Percentiles rank a stretch among this genome's conserved stretches.
phyloP scores from a whole-genome alignment of 2,329 filamentous ascomycete genomes.

The Cadophora sp. region DNA sequence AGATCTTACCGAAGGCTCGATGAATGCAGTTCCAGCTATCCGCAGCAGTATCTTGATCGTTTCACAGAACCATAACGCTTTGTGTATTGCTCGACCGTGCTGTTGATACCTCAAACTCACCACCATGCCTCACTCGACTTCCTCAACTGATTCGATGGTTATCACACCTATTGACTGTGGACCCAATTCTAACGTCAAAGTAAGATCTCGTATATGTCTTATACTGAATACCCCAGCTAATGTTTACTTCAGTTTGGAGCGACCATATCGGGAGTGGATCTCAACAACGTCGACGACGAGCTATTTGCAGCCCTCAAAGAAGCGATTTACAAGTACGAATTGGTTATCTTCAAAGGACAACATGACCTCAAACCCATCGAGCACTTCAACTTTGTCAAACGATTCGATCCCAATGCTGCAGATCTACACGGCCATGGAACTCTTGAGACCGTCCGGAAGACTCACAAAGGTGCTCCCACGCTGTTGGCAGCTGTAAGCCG shows the following conservation, averaged over 20 bases:
- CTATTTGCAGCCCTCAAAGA: neutral
- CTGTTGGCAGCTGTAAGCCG: neutral
- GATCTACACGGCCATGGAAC: slow-evolving; percentile 3
- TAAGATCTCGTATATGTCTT: neutral
- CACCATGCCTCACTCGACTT: slow-evolving; percentile 5
- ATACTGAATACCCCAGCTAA: neutral
- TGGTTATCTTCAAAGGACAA: neutral
- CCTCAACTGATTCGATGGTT: neutral
- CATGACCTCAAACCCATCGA: neutral
- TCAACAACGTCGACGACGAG: slow-evolving; percentile 6
- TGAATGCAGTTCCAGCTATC: too few species aligned
- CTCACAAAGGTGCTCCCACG: neutral
- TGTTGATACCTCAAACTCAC: neutral
- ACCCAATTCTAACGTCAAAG: slow-evolving; percentile 1
- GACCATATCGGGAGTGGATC: neutral
- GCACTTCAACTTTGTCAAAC: slow-evolving; percentile 8
- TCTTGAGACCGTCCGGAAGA: neutral
- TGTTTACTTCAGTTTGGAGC: neutral
- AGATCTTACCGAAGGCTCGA: too few species aligned
- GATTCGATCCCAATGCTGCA: neutral
- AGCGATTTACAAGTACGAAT: neutral
- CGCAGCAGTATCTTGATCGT: too few species aligned
- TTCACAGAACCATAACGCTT: too few species aligned
- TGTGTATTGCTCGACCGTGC: too few species aligned
- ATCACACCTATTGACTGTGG: slow-evolving; percentile 3